These are phyloP conservation scores for Yamadazyma membranifaciens DNA, from an alignment of 1,139 yeast species.

Conservation along the genomic window DNA sequence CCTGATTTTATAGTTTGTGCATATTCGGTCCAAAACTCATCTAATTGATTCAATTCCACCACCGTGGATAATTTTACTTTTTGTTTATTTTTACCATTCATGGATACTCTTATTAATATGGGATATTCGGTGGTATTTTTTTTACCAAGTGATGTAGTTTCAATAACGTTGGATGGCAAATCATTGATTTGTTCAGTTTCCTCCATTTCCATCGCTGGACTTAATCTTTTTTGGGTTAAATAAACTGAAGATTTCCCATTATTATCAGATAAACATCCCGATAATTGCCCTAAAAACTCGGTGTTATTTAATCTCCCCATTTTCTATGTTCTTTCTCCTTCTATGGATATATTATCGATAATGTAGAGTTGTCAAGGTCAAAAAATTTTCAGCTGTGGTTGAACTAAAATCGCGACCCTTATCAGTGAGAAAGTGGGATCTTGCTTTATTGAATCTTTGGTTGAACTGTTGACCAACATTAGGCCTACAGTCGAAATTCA, in stretches of 20 bases:
- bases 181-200: conserved; percentile 21
- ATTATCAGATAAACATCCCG: conserved; percentile 26
- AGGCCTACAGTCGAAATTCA: not conserved
- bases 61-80: conserved; percentile 63
- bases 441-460: not conserved
- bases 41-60: conserved; percentile 55
- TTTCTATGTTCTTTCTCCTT: conserved; percentile 1
- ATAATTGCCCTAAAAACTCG: conserved; percentile 35
- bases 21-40: conserved; percentile 69
- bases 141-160: conserved; percentile 4
- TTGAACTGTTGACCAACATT: not conserved
- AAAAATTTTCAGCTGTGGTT: conserved; percentile 1
- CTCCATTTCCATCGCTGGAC: conserved; percentile 24
- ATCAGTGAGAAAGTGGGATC: no score
- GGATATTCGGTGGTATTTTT: conserved; percentile 35
- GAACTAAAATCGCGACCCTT: not conserved
- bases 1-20: conserved; percentile 60
- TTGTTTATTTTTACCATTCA: conserved; percentile 37
- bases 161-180: conserved; percentile 37
- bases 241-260: conserved; percentile 43
- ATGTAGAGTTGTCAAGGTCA: not conserved
- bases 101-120: conserved; percentile 51
- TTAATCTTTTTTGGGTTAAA: conserved; percentile 42
- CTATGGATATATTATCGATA: not conserved
- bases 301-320: conserved; percentile 42